These are phyloP conservation scores for Pleoardoris graminearum DNA, from an alignment of 2,329 filamentous ascomycete species.

Conservation along the genomic window DNA sequence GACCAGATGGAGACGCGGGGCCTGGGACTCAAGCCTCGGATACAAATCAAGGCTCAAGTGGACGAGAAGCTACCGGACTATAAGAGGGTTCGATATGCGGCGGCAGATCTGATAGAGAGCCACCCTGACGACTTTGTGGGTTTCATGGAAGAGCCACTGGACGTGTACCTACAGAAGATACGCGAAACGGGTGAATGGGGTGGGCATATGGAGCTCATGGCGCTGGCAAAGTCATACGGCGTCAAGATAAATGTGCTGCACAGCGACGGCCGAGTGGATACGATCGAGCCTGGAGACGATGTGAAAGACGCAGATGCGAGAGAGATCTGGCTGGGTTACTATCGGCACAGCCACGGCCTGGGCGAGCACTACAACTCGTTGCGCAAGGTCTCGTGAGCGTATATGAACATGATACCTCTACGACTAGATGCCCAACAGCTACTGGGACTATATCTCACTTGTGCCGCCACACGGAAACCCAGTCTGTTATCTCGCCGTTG, in stretches of 20 bases:
- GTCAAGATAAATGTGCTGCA: constrained; percentile 85
- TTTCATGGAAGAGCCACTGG: constrained; percentile 82
- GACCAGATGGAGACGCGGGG: constrained; percentile 69
- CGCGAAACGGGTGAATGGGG: constrained; percentile 93
- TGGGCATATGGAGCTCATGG: constrained; percentile 85
- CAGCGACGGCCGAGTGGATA: constrained; percentile 75
- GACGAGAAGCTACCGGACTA: constrained; percentile 52
- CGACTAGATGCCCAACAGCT: no score
- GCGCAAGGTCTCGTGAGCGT: constrained; percentile 41
- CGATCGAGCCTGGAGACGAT: constrained; percentile 62
- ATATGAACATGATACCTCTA: no score
- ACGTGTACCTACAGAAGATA: constrained; percentile 74
- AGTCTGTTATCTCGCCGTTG: constrained; percentile 55
- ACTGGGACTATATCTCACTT: constrained; percentile 18
- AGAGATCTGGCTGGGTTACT: constrained; percentile 90
- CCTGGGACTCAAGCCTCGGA: constrained; percentile 39
- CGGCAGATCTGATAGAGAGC: constrained; percentile 74
- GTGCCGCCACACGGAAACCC: constrained; percentile 55
- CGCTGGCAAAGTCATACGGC: constrained; percentile 78
- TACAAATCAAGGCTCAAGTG: constrained; percentile 33
- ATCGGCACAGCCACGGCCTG: constrained; percentile 88
- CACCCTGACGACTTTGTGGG: constrained; percentile 81
- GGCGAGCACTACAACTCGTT: constrained; percentile 98
- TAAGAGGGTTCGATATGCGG: constrained; percentile 67
- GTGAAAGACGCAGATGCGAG: constrained; percentile 51